Evolutionary conservation across 2,329 filamentous ascomycete species (phyloP), one percentile per base, ranked within the genome.

Genomic region (Diplodia seriata): DNA sequence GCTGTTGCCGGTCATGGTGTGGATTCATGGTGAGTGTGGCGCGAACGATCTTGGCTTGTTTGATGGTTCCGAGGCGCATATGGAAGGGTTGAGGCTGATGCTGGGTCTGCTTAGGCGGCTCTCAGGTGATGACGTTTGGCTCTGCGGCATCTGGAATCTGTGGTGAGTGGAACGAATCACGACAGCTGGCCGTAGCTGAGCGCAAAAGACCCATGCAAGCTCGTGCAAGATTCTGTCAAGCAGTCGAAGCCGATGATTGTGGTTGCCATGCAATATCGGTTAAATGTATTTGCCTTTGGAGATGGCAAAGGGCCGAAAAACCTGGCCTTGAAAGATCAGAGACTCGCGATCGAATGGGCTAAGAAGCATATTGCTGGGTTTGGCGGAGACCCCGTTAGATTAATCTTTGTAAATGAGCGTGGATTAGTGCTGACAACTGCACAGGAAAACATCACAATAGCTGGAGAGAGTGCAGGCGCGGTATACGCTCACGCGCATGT

Each of bases 391-490:
- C 71, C 72, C 26, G 75, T 73, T 20, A 65, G 51, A 14, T 1
- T 59, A n/a, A 23, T 14, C 14, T 8, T 33, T 29, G 43, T 29
- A 56, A n/a, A 20, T 33, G 2, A 3, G 23, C 14, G n/a, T 8
- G 15, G 31, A 4, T 47, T 14, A 43, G 29, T 50, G 36, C 67
- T 47, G 59, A n/a, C 55, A 4, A 11, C 15, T 11, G 43, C 31
- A 14, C 9, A 82, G 79, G 26, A 74, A 2, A 77, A 77, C 26
- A 77, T 84, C 7, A 83, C 81, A 0, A 66, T 84, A 2, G 77
- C 77, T 0, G 82, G 82, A 4, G 82, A 84, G 69, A 84, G 82
- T 54, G 82, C 82, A 0, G 82, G 82, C 0, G 82, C 79, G 2
- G 75, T 83, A 1, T 83, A 83, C 29, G 76, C 74, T 4, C 82